Base-by-base conservation (phyloP, 2,329 filamentous ascomycete species). In the Nakataea oryzae region DNA sequence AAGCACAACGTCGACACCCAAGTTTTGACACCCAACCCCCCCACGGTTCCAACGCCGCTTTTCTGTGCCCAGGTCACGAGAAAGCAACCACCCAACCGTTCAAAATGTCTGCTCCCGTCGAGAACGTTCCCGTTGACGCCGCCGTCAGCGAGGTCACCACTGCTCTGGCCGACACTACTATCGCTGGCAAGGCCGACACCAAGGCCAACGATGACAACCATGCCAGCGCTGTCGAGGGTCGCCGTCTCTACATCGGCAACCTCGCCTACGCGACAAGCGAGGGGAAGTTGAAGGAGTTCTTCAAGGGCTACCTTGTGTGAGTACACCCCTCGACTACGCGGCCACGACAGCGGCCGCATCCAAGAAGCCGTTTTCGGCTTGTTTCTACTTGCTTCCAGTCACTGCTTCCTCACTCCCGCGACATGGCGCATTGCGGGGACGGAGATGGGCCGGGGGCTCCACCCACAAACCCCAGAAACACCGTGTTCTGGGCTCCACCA, bases 241-340 rank as follows among this genome's bases (percentile, higher is more conserved):
- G 95, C 84, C 91, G 95, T 83, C 89, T 99, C 74, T 99, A 99
- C 84, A 97, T 99, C 84, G 95, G 95, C 85, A 99, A 99, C 86
- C 90, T 99, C 87, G 95, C 95, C 74, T 99, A 99, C 80, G 93
- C 93, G 88, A 97, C 95, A 88, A 96, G 92, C 79, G 95, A 97
- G 90, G 95, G 90, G 89, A 92, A 97, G 88, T 91, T 99, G 86
- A 96, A 96, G 86, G 90, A 95, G 73, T 99, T 99, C 86, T 99
- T 99, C 89, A 93, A 95, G 86, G 90, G 88, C 80, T 97, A 96
- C 86, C 89, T 95, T 84, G 91, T 99, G 95, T 99, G 86, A 86
- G 93, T 90, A 57, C 27, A 11, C 58, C 32, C 58, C 28, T 26
- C 26, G n/a, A 26, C 58, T 24, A 1, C 34, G n/a, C 28, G 34